Conservation (phyloP, 108 stramenopile species). For the Skeletonema costatum region DNA sequence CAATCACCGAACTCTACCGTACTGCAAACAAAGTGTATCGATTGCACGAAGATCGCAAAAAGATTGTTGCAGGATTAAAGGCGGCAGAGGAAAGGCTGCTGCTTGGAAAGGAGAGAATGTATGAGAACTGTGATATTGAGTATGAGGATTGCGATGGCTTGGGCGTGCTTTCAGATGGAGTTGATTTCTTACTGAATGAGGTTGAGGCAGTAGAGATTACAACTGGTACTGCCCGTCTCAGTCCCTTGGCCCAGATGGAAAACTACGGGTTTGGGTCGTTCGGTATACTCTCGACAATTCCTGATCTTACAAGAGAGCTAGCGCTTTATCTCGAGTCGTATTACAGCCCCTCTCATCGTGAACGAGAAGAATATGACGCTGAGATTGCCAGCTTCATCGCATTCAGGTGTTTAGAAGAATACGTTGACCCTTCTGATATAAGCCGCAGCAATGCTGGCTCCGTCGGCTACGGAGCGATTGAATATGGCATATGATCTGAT, state of each 20-base stretch:
- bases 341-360: conserved; percentile 47
- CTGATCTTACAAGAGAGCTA: conserved; percentile 46
- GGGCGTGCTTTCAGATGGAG: conserved; percentile 20
- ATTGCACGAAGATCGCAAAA: conserved; percentile 63
- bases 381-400: conserved; percentile 61
- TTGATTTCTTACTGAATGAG: not conserved
- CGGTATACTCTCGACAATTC: conserved; percentile 48
- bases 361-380: conserved; percentile 64
- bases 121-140: conserved; percentile 20
- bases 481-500: conserved; percentile 52
- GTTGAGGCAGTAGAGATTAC: not conserved
- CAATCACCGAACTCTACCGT: conserved; percentile 50
- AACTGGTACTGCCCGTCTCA: not conserved
- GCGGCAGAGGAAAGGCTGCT: conserved; percentile 51
- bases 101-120: conserved; percentile 8
- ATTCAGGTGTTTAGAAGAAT: conserved; percentile 44
- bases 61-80: conserved; percentile 45
- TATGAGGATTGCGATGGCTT: conserved; percentile 66
- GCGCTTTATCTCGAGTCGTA: conserved; percentile 50
- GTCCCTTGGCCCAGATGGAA: conserved; percentile 22
- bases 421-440: conserved; percentile 38
- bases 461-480: conserved; percentile 58
- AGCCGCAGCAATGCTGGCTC: conserved; percentile 43
- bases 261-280: conserved; percentile 65
- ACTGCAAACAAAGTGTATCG: conserved; percentile 49